Percentiles rank a stretch among this genome's conserved stretches.
These are phyloP conservation scores for Coffea eugenioides DNA, from an alignment of 257 asterid species.

Conservation along the genomic window DNA sequence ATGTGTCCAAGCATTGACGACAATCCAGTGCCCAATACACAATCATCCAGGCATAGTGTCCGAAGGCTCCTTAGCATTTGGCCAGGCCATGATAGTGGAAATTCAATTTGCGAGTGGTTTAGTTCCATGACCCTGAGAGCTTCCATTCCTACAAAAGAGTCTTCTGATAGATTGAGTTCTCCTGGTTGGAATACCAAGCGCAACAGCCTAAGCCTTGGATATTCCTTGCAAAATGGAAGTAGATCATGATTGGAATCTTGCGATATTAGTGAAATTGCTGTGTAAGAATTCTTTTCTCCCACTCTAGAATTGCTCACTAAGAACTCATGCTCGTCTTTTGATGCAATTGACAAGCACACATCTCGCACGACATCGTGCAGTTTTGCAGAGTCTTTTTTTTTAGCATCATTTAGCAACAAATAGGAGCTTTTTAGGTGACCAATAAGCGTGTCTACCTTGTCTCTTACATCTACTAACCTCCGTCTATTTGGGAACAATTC, in stretches of 20 bases:
- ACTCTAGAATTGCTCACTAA: background rate
- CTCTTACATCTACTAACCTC: background rate
- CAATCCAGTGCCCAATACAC: background rate
- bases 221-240: background rate
- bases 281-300: background rate
- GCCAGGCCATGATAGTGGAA: background rate
- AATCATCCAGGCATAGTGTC: background rate
- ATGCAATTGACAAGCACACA: constrained; percentile 6
- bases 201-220: background rate
- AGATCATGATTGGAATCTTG: background rate
- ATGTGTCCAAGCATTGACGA: background rate
- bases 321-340: background rate
- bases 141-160: background rate
- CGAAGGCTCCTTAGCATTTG: background rate
- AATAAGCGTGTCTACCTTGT: background rate
- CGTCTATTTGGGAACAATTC: background rate
- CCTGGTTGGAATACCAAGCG: background rate
- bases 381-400: background rate
- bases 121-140: background rate
- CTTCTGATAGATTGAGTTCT: background rate
- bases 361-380: constrained; percentile 18
- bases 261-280: background rate
- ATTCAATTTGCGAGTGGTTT: background rate
- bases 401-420: background rate
- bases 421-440: background rate